A percentile compares a stretch with the other conserved stretches of the same genome.
Conservation (phyloP, 352 stramenopile genomes). For the Phytopythium helicoides region DNA sequence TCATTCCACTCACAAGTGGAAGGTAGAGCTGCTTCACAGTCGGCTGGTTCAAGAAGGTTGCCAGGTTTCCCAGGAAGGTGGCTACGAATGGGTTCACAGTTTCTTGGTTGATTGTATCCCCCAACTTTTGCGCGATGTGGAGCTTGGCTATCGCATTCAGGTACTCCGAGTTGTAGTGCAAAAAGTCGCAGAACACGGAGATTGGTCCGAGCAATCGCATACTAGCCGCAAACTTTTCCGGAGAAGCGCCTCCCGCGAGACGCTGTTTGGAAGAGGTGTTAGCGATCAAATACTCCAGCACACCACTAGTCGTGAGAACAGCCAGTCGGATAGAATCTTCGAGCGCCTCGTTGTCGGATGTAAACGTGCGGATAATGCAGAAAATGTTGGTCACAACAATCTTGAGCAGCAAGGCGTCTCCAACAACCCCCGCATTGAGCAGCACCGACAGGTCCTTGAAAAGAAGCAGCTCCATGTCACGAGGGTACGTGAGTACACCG, state of each 20-base stretch:
- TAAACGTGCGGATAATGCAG: conserved; percentile 43
- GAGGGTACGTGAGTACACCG: conserved; percentile 40
- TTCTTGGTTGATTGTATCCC: conserved; percentile 16
- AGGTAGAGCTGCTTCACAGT: conserved; percentile 39
- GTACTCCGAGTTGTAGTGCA: conserved; percentile 45
- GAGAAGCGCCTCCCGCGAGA: conserved; percentile 11
- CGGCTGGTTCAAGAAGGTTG: conserved; percentile 54
- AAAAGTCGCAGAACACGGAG: conserved; percentile 65
- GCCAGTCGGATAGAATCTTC: conserved; percentile 61
- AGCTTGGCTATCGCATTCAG: conserved; percentile 38
- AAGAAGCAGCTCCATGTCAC: conserved; percentile 66
- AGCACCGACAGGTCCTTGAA: conserved; percentile 59
- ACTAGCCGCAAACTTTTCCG: conserved; percentile 17
- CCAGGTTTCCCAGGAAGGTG: conserved; percentile 46
- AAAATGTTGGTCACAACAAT: conserved; percentile 81
- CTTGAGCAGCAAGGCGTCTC: conserved; percentile 79
- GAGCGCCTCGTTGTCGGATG: conserved; percentile 14
- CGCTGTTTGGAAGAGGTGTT: conserved; percentile 25
- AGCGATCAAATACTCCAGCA: conserved; percentile 50
- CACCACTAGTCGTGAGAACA: conserved; percentile 35
- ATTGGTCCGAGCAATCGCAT: conserved; percentile 55
- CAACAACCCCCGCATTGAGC: conserved; percentile 52
- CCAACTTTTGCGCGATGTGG: background rate
- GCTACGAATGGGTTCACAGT: conserved; percentile 22
- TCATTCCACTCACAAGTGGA: conserved; percentile 19